Conservation (phyloP, 495 filamentous ascomycete genomes). For the Pseudoneurospora amorphoporcata region DNA sequence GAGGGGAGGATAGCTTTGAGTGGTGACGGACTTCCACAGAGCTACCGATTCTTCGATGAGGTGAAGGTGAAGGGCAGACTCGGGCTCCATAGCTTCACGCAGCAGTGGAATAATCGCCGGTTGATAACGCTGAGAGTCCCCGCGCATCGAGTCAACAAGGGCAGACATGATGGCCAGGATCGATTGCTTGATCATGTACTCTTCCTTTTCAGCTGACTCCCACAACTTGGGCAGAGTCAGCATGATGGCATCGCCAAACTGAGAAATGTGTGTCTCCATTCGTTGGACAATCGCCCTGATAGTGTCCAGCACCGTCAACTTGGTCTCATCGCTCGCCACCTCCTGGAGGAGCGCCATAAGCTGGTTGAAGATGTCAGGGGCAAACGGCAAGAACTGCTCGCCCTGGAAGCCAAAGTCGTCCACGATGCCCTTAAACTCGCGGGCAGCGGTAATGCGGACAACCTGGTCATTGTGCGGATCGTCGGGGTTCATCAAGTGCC, state of each 20-base stretch:
- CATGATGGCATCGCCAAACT: slow-evolving; percentile 73
- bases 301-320: slow-evolving; percentile 76
- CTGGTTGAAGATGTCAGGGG: slow-evolving; percentile 52
- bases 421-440: slow-evolving; percentile 67
- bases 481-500: slow-evolving; percentile 67
- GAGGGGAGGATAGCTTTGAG: slow-evolving; percentile 56
- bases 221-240: slow-evolving; percentile 71
- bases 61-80: slow-evolving; percentile 70
- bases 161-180: slow-evolving; percentile 75
- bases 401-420: slow-evolving; percentile 73
- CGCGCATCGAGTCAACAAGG: slow-evolving; percentile 68
- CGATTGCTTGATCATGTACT: slow-evolving; percentile 78
- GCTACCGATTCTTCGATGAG: slow-evolving; percentile 88
- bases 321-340: slow-evolving; percentile 75
- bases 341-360: slow-evolving; percentile 70
- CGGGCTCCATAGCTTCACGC: slow-evolving; percentile 61
- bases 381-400: slow-evolving; percentile 62
- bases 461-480: slow-evolving; percentile 82
- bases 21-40: slow-evolving; percentile 70
- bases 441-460: slow-evolving; percentile 81
- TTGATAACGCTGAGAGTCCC: slow-evolving; percentile 62
- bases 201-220: slow-evolving; percentile 69
- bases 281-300: slow-evolving; percentile 68
- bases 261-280: slow-evolving; percentile 62
- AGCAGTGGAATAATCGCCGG: slow-evolving; percentile 68